Base-by-base conservation (phyloP, 2,329 filamentous ascomycete species). In the Colletotrichum scovillei region DNA sequence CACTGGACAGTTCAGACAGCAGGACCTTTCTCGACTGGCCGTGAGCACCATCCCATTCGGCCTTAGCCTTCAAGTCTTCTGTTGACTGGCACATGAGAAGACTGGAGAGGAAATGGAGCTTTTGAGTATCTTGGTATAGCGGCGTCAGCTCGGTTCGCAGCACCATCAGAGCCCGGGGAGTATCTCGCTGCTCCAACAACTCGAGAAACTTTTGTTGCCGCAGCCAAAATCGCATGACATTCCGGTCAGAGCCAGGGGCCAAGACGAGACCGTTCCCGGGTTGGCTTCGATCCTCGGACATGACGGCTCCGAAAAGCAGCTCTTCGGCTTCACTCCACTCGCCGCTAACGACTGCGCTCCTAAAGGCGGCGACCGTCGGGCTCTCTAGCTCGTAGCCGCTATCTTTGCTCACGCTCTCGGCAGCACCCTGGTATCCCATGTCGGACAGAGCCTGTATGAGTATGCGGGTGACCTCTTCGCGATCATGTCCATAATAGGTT, bases 151-250 rank as follows among this genome's bases (percentile, higher is more conserved):
- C 96, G 75, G 91, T 92, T 24, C 97, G 91, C 58, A 99, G 88
- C n/a, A 98, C 95, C 78, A 88, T 88, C 70, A 99, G 86, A 8
- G 96, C 97, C 64, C 89, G 88, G 16, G 88, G 88, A 9, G 94
- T 90, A 77, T 98, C 92, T 76, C 91, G 88, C 78, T 88, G 86
- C 81, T 98, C 95, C 56, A 99, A 85, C 9, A 98, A 86, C 84
- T 99, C 97, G 35, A 99, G 86, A 78, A 96, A 99, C 82, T 98
- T 98, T 81, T 99, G 97, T 80, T 97, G 94, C 75, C 96, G 90
- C 78, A 99, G 87, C 86, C 92, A 92, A 81, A 98, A 98, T 59
- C 92, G 89, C 93, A 99, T 96, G 65, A 93, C 88, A 76, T 92
- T 91, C 70, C 89, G 89, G 78, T 98, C 93, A 7, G 94, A 93